These are phyloP conservation scores for Lavandula angustifolia DNA, from an alignment of 257 asterid genomes.

Conservation along the genomic window DNA sequence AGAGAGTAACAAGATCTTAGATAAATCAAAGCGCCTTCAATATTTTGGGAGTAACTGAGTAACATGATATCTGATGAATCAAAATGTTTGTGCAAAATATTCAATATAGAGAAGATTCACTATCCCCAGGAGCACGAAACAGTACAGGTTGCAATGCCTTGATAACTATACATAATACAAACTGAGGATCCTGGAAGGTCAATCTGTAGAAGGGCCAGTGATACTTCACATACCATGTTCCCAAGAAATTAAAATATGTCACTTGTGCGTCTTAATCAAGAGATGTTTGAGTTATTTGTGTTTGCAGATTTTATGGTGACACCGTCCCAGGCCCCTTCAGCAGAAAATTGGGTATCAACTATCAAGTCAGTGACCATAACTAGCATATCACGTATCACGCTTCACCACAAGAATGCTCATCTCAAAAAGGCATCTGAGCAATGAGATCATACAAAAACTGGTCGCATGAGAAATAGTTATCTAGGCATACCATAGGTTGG, in stretches of 20 bases:
- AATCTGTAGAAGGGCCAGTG: neutral
- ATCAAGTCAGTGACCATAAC: neutral
- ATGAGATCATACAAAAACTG: too few species aligned
- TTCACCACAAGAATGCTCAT: neutral
- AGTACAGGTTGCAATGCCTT: neutral
- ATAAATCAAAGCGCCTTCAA: neutral
- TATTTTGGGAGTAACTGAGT: neutral
- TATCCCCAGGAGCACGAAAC: neutral
- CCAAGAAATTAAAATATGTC: neutral
- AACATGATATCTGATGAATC: neutral
- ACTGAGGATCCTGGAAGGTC: neutral
- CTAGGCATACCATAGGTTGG: slow-evolving; percentile 66
- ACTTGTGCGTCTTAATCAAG: neutral
- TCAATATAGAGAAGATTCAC: neutral
- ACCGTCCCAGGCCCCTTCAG: neutral
- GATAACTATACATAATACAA: neutral
- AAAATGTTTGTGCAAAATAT: neutral
- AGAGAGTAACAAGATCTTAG: neutral
- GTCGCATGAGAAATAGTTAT: neutral
- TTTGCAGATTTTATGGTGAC: neutral
- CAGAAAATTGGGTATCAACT: neutral
- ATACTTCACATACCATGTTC: neutral
- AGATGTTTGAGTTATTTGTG: neutral
- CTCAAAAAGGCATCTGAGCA: neutral
- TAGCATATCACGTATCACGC: neutral